Percentiles rank a stretch among this genome's conserved stretches.
phyloP scores from a whole-genome alignment of 768 basidiomycete genomes.

The Rhodotorula sphaerocarpa region DNA sequence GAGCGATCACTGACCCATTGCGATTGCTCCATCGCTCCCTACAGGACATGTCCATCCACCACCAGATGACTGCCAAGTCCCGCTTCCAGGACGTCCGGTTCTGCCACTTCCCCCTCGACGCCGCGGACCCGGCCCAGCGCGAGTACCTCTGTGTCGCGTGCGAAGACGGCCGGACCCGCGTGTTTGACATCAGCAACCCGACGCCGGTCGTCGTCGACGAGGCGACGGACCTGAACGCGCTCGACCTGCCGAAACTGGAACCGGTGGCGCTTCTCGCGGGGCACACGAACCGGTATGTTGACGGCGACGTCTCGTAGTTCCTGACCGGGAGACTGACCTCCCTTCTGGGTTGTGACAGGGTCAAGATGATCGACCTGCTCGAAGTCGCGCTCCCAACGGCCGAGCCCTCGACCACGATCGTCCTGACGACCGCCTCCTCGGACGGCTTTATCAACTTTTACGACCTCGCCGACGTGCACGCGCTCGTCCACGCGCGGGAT shows the following conservation, averaged over 20 bases:
- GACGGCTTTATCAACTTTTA: slow-evolving; percentile 77
- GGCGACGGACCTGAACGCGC: slow-evolving; percentile 31
- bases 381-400: slow-evolving; percentile 53
- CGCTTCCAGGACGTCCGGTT: slow-evolving; percentile 80
- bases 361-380: slow-evolving; percentile 70
- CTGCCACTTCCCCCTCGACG: slow-evolving; percentile 50
- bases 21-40: too few relatives aligned
- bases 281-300: slow-evolving; percentile 73
- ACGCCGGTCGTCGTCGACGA: slow-evolving; percentile 32
- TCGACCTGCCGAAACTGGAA: slow-evolving; percentile 44
- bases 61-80: slow-evolving; percentile 65
- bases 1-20: background rate
- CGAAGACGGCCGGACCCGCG: slow-evolving; percentile 78
- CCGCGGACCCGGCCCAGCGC: slow-evolving; percentile 46
- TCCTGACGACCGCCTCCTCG: slow-evolving; percentile 69
- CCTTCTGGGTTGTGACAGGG: slow-evolving; percentile 47
- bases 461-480: slow-evolving; percentile 52
- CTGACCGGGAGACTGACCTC: background rate
- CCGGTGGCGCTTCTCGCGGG: slow-evolving; percentile 63
- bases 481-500: background rate
- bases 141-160: slow-evolving; percentile 74
- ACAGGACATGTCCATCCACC: slow-evolving; percentile 69
- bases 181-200: slow-evolving; percentile 56
- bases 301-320: slow-evolving; percentile 7
- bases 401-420: slow-evolving; percentile 59